These are phyloP conservation scores for Yarrowia yakushimensis DNA, from an alignment of 805 yeast genomes.

Conservation along the genomic window DNA sequence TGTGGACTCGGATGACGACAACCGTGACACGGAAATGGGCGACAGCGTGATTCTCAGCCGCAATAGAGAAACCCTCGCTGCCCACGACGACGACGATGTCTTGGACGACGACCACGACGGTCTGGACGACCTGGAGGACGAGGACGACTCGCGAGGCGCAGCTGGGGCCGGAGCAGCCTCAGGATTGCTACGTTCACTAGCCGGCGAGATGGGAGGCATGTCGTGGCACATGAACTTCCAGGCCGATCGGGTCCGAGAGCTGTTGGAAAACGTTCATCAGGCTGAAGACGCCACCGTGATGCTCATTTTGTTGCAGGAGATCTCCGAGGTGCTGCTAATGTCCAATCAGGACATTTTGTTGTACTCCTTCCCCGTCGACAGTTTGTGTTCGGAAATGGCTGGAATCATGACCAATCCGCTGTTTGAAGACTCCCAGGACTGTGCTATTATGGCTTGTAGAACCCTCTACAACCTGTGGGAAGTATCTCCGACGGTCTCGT, in stretches of 20 bases:
- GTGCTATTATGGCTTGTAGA: constrained; percentile 80
- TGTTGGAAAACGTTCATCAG: constrained; percentile 27
- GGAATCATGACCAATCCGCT: constrained; percentile 54
- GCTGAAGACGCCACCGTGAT: constrained; percentile 34
- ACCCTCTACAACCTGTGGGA: constrained; percentile 79
- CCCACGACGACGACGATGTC: constrained; percentile 27
- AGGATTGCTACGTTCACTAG: constrained; percentile 30
- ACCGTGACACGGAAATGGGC: constrained; percentile 21
- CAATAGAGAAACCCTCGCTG: constrained; percentile 23
- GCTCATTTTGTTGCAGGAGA: constrained; percentile 37
- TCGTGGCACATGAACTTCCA: constrained; percentile 27
- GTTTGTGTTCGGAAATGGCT: constrained; percentile 53
- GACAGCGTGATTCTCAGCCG: constrained; percentile 7
- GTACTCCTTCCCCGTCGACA: constrained; percentile 52
- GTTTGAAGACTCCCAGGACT: constrained; percentile 63
- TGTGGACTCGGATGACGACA: constrained; percentile 18
- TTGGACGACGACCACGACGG: constrained; percentile 27
- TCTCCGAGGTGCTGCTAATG: constrained; percentile 37
- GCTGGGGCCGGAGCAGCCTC: constrained; percentile 31
- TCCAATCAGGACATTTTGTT: constrained; percentile 36
- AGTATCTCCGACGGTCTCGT: constrained; percentile 61
- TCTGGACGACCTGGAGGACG: constrained; percentile 29
- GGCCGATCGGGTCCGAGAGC: constrained; percentile 21
- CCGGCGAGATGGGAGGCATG: constrained; percentile 28
- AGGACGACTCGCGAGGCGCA: constrained; percentile 33